phyloP scores from a whole-genome alignment of 441 rosid species.

The Populus trichocarpa region DNA sequence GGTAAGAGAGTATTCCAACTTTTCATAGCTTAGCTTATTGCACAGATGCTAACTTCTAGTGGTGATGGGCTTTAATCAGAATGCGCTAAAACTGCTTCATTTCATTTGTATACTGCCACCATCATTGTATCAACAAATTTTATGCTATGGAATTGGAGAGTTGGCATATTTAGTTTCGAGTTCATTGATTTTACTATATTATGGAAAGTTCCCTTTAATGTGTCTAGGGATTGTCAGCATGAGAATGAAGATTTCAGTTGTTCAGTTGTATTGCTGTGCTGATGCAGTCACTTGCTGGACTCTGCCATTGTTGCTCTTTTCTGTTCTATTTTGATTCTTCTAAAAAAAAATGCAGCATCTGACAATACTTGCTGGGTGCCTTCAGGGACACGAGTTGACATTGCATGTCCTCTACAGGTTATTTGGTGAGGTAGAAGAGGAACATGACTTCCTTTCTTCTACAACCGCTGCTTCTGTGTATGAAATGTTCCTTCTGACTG shows the following conservation, averaged over 20 bases:
- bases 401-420: slow-evolving; percentile 96
- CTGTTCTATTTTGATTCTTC: slow-evolving; percentile 7
- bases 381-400: slow-evolving; percentile 99
- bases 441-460: slow-evolving; percentile 90
- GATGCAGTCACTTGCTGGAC: neutral
- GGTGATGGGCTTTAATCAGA: neutral
- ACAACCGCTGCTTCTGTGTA: slow-evolving; percentile 89
- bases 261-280: neutral
- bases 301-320: neutral
- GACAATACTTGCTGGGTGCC: slow-evolving; percentile 38
- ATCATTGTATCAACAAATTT: neutral
- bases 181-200: slow-evolving; percentile 5
- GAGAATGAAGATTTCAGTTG: neutral
- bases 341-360: slow-evolving; percentile 26
- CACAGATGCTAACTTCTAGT: slow-evolving; percentile 1
- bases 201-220: neutral
- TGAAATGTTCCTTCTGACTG: slow-evolving; percentile 72
- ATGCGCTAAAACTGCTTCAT: neutral
- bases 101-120: neutral
- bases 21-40: slow-evolving; percentile 11
- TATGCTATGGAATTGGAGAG: neutral
- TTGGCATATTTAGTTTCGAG: neutral
- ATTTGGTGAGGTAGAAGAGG: slow-evolving; percentile 96
- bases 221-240: neutral
- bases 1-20: slow-evolving; percentile 41